Base-by-base conservation (phyloP, 225 moss, liverwort and hornwort genomes). In the Straminergon stramineum region DNA sequence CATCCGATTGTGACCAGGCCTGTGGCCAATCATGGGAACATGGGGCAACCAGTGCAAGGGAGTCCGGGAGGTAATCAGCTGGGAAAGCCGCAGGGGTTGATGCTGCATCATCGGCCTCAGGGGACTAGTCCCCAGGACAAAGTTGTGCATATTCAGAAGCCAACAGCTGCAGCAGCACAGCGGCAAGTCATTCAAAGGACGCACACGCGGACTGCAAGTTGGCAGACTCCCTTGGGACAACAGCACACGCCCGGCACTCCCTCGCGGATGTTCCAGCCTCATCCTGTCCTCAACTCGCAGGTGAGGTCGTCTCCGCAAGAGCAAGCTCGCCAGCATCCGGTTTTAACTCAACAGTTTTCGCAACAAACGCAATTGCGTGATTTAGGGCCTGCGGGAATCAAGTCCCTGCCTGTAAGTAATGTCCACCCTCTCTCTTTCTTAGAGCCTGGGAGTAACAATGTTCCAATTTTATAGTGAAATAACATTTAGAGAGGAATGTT, bases 211-310 rank as follows among this genome's bases (percentile, higher is more conserved):
- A 90, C 91, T 70, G 87, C 86, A 68, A 86, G 89, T 68, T 91
- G 91, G 93, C 92, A 90, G 85, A 74, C 90, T 43, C 92, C 91
- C 55, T 87, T 91, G 81, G 91, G 90, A 7, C 94, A 92, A 12
- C 94, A 93, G 80, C 92, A 92, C 73, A 88, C 91, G 30, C 94
- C 92, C n/a, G 88, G 91, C 76, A 89, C 93, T 63, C 94, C 93
- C 22, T 89, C 95, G 78, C 91, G 95, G 78, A 87, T 93, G 88
- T 95, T 93, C 76, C 93, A 92, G 84, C 78, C 91, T 81, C 95
- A 95, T 31, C 92, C 92, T 48, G 88, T 87, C 55, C 89, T 91
- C 37, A 91, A 91, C 89, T 89, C 91, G 8, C 94, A 92, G 78
- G 57, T 62, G 82, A 92, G 91, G 82, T 73, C 85, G 28, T 92